Conservation (phyloP, 1,139 yeast genomes). For the Suhomyces anneliseae region DNA sequence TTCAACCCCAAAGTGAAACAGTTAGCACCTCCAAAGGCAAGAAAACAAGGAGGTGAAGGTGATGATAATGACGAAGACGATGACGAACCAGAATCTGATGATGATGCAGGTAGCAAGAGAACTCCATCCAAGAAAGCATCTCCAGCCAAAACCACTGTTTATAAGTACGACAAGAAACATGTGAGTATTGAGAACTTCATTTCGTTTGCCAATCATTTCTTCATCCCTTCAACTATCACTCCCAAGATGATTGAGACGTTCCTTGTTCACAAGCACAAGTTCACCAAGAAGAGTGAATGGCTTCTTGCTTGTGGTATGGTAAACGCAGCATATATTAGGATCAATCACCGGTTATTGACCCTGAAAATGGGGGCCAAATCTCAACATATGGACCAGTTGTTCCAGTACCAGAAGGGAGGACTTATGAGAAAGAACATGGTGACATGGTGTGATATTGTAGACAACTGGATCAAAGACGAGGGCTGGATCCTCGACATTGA, state of each 20-base stretch:
- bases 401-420: slow-evolving; percentile 55
- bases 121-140: slow-evolving; percentile 2
- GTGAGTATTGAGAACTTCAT: slow-evolving; percentile 52
- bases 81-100: background rate
- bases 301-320: slow-evolving; percentile 66
- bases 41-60: background rate
- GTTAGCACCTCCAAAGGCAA: slow-evolving; percentile 3
- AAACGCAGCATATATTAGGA: slow-evolving; percentile 55
- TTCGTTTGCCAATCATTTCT: slow-evolving; percentile 61
- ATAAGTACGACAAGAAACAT: slow-evolving; percentile 26
- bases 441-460: slow-evolving; percentile 53
- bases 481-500: slow-evolving; percentile 56
- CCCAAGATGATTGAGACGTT: slow-evolving; percentile 52
- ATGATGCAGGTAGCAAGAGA: background rate
- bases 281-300: slow-evolving; percentile 60
- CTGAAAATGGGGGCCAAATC: slow-evolving; percentile 50
- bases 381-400: slow-evolving; percentile 49
- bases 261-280: slow-evolving; percentile 49
- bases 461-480: slow-evolving; percentile 52
- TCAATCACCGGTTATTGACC: slow-evolving; percentile 49
- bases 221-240: slow-evolving; percentile 56
- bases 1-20: slow-evolving; percentile 27
- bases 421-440: slow-evolving; percentile 46
- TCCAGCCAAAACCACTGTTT: slow-evolving; percentile 7
- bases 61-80: background rate